A percentile compares a stretch with the other conserved stretches of the same genome.
phyloP scores from a whole-genome alignment of 441 rosid species.

The Dalechampia spathulata region DNA sequence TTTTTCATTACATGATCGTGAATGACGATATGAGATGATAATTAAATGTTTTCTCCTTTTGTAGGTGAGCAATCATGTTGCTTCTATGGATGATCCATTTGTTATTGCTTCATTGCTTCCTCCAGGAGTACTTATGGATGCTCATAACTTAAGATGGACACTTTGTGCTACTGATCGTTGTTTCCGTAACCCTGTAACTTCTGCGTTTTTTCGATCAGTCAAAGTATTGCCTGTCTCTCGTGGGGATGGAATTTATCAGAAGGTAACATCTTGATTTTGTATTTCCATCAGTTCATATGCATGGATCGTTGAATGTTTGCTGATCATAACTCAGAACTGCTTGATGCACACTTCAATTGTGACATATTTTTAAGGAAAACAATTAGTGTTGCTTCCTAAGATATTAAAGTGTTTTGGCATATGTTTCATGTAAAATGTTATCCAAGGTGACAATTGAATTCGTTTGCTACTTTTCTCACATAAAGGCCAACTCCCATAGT shows the following conservation, averaged over 20 bases:
- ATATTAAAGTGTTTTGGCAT: too few relatives aligned
- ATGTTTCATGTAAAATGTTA: too few relatives aligned
- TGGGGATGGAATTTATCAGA: slow-evolving; percentile 92
- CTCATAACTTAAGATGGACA: slow-evolving; percentile 87
- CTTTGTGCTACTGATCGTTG: slow-evolving; percentile 93
- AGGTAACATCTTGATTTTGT: slow-evolving; percentile 33
- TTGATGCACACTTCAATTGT: too few relatives aligned
- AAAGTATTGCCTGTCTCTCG: slow-evolving; percentile 91
- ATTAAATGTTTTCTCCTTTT: background rate
- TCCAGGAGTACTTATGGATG: slow-evolving; percentile 61
- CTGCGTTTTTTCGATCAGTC: slow-evolving; percentile 77
- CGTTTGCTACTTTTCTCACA: too few relatives aligned
- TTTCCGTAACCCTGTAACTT: slow-evolving; percentile 77
- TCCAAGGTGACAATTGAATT: too few relatives aligned
- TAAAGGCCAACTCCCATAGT: too few relatives aligned
- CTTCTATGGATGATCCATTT: slow-evolving; percentile 89
- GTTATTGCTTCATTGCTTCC: slow-evolving; percentile 89
- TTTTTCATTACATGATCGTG: too few relatives aligned
- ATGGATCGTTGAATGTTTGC: background rate
- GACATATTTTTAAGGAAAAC: too few relatives aligned
- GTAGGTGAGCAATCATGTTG: slow-evolving; percentile 96
- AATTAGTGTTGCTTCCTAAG: too few relatives aligned
- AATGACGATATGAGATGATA: too few relatives aligned
- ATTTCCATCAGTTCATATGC: background rate
- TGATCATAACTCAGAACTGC: background rate